Evolutionary conservation across 1,284 basidiomycete genomes (phyloP), one percentile per base, ranked within the genome.

Genomic region (Anthracocystis walkeri): DNA sequence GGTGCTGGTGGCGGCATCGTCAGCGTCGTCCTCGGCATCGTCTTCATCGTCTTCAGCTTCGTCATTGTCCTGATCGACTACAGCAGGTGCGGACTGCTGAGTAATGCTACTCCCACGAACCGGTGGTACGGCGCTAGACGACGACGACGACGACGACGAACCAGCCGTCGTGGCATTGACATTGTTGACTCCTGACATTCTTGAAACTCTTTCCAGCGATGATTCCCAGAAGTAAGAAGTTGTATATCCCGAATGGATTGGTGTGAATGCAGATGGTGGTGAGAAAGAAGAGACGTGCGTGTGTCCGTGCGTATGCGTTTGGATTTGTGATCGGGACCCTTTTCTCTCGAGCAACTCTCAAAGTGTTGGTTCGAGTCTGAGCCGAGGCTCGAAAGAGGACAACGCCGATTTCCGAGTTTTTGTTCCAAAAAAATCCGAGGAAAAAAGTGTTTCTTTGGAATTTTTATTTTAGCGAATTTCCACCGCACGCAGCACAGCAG

Each of bases 31-130:
- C n/a, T n/a, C n/a, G n/a, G n/a, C n/a, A n/a, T n/a, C n/a, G 10
- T 58, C 71, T 16, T 66, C 55, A 7, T 62, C 75, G 23, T 58
- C 59, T 8, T 50, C 64, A 2, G 49, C 61, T 25, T 53, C 59
- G 4, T 46, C 58, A 8, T 62, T 67, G 11, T 57, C 57, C 10
- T 45, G 65, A 7, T 53, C 58, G 42, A 35, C 56, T 16, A 56
- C 27, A n/a, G 35, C 11, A 14, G 40, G 4, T 10, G 58, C 48
- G 27, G 40, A 20, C 3, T 50, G 58, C 23, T 35, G 33, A 16
- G 31, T 10, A 18, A 45, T 45, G 49, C 50, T 46, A 33, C 50
- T 45, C 21, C 50, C 33, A 11, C 45, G 50, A 53, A 44, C 50
- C 20, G 44, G 44, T 10, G 42, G 59, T 7, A n/a, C 25, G n/a